Evolutionary conservation across 495 filamentous ascomycete species (phyloP).

Genomic region (Aspergillus haitiensis): DNA sequence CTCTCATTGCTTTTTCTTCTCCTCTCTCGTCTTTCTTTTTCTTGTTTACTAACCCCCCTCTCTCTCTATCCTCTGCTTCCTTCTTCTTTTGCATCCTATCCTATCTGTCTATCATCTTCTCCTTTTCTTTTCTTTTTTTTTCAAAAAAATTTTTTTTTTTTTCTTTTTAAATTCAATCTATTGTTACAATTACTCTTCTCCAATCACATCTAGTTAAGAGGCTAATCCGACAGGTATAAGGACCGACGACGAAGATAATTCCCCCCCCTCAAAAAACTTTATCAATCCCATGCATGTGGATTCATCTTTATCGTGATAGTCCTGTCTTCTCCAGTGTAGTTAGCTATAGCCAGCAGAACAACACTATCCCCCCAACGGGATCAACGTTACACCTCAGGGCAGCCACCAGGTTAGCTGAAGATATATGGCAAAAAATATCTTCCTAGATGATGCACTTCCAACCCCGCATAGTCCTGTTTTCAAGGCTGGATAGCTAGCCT

Average conservation of each 20-base stretch:
- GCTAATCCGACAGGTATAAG: slow-evolving; percentile 6
- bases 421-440: slow-evolving; percentile 1
- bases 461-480: slow-evolving; percentile 13
- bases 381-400: slow-evolving; percentile 17
- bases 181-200: background rate
- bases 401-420: slow-evolving; percentile 4
- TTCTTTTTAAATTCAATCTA: background rate
- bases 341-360: background rate
- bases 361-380: slow-evolving; percentile 1
- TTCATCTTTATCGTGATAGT: slow-evolving; percentile 11
- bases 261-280: slow-evolving; percentile 5
- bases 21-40: background rate
- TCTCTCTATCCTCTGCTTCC: background rate
- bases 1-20: background rate
- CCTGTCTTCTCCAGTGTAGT: background rate
- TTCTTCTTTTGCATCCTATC: background rate
- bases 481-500: background rate
- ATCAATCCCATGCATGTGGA: slow-evolving; percentile 7
- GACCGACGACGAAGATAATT: background rate
- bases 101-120: background rate
- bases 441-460: slow-evolving; percentile 6
- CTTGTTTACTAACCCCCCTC: background rate
- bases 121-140: too few species aligned
- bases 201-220: background rate
- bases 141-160: background rate